Evolutionary conservation across 1,284 basidiomycete species (phyloP).

Genomic region (Apiotrichum sp.): DNA sequence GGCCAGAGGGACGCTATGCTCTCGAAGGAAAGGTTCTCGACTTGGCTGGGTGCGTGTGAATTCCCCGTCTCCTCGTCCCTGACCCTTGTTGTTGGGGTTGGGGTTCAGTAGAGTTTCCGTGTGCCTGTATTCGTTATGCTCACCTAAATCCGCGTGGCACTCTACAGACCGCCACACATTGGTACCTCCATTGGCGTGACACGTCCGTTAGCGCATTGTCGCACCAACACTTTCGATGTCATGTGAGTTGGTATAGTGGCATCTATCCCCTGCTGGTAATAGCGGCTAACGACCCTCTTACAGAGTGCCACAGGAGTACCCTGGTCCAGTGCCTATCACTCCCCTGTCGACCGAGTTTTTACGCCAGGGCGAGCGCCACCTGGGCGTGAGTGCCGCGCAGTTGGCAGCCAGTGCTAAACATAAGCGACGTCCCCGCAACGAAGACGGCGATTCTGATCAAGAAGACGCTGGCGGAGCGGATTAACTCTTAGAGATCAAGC

Average conservation of each 20-base stretch:
- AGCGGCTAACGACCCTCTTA: neutral
- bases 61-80: neutral
- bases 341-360: conserved; percentile 17
- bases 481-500: neutral
- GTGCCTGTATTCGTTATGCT: neutral
- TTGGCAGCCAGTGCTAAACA: conserved; percentile 3
- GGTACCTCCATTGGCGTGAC: conserved; percentile 20
- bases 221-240: conserved; percentile 13
- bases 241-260: conserved; percentile 10
- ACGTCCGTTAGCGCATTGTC: conserved; percentile 14
- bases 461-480: conserved; percentile 1
- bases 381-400: conserved; percentile 12
- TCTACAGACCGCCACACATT: conserved; percentile 16
- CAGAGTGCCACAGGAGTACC: conserved; percentile 18
- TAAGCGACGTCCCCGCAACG: conserved; percentile 17
- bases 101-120: neutral
- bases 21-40: conserved; percentile 18
- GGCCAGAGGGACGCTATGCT: conserved; percentile 14
- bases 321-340: conserved; percentile 17
- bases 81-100: neutral
- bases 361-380: conserved; percentile 18
- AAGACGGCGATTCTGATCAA: conserved; percentile 15
- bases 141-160: neutral
- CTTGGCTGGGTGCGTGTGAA: conserved; percentile 14
- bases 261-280: no score